phyloP scores from a whole-genome alignment of 352 stramenopile species.

The Phytophthora idaei region DNA sequence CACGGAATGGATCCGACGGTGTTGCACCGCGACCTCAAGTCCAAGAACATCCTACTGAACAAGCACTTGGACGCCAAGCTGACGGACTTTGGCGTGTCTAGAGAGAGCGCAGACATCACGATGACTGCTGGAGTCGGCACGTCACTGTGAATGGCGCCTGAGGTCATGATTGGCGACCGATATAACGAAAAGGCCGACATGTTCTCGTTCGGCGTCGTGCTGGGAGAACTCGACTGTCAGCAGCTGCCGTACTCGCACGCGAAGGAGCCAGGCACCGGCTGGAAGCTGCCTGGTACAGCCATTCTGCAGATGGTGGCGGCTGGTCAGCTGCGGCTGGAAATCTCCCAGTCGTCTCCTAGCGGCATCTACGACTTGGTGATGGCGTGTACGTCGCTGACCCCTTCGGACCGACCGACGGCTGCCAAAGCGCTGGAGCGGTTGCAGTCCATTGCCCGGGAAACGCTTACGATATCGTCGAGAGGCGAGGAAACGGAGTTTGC shows the following conservation, averaged over 20 bases:
- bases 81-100: slow-evolving; percentile 55
- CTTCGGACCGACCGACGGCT: slow-evolving; percentile 39
- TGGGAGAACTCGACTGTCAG: slow-evolving; percentile 41
- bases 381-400: slow-evolving; percentile 42
- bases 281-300: slow-evolving; percentile 37
- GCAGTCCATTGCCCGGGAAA: slow-evolving; percentile 34
- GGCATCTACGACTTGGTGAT: slow-evolving; percentile 38
- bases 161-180: slow-evolving; percentile 52
- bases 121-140: slow-evolving; percentile 55
- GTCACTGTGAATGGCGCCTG: slow-evolving; percentile 48
- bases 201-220: slow-evolving; percentile 54
- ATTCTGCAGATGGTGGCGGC: slow-evolving; percentile 52
- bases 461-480: slow-evolving; percentile 32
- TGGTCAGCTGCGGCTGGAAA: slow-evolving; percentile 39
- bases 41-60: slow-evolving; percentile 48
- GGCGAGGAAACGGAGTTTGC: slow-evolving; percentile 27
- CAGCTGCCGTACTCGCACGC: slow-evolving; percentile 40
- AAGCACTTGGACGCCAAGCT: slow-evolving; percentile 39
- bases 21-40: slow-evolving; percentile 47
- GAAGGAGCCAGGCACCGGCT: slow-evolving; percentile 26
- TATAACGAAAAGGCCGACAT: slow-evolving; percentile 53
- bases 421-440: slow-evolving; percentile 41
- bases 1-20: slow-evolving; percentile 45
- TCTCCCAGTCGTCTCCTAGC: slow-evolving; percentile 34
- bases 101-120: slow-evolving; percentile 43